phyloP scores from a whole-genome alignment of 257 asterid species.

The Salvia miltiorrhiza region DNA sequence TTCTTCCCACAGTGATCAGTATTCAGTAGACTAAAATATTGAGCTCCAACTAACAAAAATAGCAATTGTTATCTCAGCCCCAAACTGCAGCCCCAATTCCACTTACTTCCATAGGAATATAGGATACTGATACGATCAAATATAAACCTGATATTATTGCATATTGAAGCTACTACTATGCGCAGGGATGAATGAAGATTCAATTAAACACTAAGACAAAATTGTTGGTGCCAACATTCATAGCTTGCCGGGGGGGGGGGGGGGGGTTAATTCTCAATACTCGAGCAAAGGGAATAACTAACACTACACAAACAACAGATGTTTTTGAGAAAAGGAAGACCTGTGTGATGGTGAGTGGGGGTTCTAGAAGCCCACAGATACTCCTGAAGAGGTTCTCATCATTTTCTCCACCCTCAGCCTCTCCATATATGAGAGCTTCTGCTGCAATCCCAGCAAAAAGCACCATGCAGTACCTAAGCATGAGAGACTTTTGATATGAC shows the following conservation, averaged over 20 bases:
- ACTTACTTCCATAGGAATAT: not conserved
- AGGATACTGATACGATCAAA: not conserved
- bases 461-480: constrained; percentile 92
- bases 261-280: not conserved
- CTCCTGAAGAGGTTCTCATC: constrained; percentile 89
- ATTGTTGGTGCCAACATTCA: not conserved
- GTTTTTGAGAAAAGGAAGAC: constrained; percentile 34
- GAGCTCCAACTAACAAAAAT: not conserved
- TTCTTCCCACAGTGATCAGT: not conserved
- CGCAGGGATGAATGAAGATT: constrained; percentile 4
- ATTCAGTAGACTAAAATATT: not conserved
- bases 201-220: not conserved
- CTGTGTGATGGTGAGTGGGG: constrained; percentile 82
- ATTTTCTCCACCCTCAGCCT: constrained; percentile 98
- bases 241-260: not conserved
- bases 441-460: constrained; percentile 98
- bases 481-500: constrained; percentile 8
- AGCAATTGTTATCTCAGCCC: not conserved
- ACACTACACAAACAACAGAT: not conserved
- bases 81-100: not conserved
- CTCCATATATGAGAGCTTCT: constrained; percentile 91
- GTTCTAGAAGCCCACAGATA: constrained; percentile 69
- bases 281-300: not conserved
- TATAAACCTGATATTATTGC: not conserved
- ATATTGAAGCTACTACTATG: not conserved